A percentile compares a stretch with the other conserved stretches of the same genome.
Evolutionary conservation across 768 basidiomycete species (phyloP).

Genomic region (Trametes punicea): DNA sequence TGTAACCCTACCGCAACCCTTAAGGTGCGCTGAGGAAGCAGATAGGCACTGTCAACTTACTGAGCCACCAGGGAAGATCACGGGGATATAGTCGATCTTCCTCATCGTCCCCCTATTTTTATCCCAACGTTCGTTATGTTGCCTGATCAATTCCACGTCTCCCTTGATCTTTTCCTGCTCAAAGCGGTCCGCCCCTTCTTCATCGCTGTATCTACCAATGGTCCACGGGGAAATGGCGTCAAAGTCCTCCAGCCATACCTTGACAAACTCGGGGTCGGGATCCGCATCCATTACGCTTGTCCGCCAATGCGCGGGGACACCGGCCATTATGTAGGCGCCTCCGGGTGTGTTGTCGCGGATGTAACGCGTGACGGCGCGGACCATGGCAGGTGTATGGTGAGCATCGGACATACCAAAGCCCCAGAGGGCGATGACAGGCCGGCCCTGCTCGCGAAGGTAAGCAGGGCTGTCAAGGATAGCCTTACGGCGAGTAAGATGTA

Average conservation of each 20-base stretch:
- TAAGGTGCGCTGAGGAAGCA: neutral
- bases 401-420: constrained; percentile 69
- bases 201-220: constrained; percentile 62
- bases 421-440: constrained; percentile 73
- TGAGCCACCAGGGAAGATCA: constrained; percentile 78
- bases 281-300: constrained; percentile 69
- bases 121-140: constrained; percentile 40
- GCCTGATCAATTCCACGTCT: constrained; percentile 59
- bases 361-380: constrained; percentile 52
- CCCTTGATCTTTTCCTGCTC: constrained; percentile 58
- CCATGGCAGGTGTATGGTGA: constrained; percentile 57
- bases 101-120: constrained; percentile 25
- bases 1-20: constrained; percentile 50
- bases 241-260: constrained; percentile 73
- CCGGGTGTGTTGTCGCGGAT: constrained; percentile 64
- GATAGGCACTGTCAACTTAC: constrained; percentile 41
- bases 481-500: constrained; percentile 60
- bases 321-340: constrained; percentile 72
- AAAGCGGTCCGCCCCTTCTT: constrained; percentile 61
- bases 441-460: constrained; percentile 68
- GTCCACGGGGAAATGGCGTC: constrained; percentile 85
- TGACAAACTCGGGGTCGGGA: constrained; percentile 57
- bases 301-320: constrained; percentile 73
- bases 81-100: constrained; percentile 79
- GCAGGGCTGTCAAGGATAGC: constrained; percentile 65